Base-by-base conservation (phyloP, 495 filamentous ascomycete species). In the Chaetomidium leptoderma region DNA sequence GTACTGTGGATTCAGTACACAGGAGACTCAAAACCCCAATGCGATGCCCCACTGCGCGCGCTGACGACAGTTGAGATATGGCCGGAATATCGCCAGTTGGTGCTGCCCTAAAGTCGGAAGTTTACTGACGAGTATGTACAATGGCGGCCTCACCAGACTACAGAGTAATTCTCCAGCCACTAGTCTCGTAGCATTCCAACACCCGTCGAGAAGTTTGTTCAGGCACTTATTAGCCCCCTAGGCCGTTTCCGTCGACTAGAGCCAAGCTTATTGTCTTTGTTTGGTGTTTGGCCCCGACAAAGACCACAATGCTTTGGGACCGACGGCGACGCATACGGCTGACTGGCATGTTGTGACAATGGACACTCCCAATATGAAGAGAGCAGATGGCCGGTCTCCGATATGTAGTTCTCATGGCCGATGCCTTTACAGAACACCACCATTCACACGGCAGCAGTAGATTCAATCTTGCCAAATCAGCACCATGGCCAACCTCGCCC, bases 401-500 rank as follows among this genome's bases (percentile, higher is more conserved):
- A 29, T 8, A 42, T n/a, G 43, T 37, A 5, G 37, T 40, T 17
- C 26, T 53, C 51, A 21, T 32, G 7, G 10, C 27, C 37, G 3
- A 29, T 1, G 16, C 44, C 17, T 16, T 17, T 30, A 14, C 44
- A 2, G 26, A 8, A 47, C 14, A 13, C 29, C 29, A 2, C 44
- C 24, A 6, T 3, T 37, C 32, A 7, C 3, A 50, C 17, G 0
- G n/a, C 40, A 23, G n/a, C n/a, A n/a, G n/a, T 35, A 35, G 9
- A 9, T 13, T 30, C 19, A 26, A 30, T 6, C 6, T 1, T n/a
- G 23, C n/a, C 4, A 0, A 19, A 7, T 17, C 6, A 55, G 35
- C 33, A 53, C 21, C 35, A 65, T 56, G 45, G 46, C 43, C 23
- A 26, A 46, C 49, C 17, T 50, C 32, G 27, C 17, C 26, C 24